Evolutionary conservation across 2,329 filamentous ascomycete species (phyloP), one percentile per base, ranked within the genome.

Genomic region (Exophiala phaeomuriformis): DNA sequence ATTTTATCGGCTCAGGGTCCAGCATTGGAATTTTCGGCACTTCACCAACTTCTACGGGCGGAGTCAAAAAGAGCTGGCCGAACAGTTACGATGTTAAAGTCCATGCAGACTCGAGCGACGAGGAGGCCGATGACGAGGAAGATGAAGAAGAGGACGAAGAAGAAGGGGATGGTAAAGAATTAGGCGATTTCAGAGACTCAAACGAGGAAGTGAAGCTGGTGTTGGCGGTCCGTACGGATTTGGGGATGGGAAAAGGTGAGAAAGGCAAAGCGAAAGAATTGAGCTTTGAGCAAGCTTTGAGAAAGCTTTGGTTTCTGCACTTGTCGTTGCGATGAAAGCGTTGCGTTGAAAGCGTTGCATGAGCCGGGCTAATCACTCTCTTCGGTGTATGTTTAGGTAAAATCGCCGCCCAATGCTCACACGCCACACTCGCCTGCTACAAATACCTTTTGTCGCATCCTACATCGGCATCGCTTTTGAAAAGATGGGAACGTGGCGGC

Each of bases 351-450:
- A 35, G 8, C 7, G 12, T 28, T 8, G 19, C 35, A 10, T 3
- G 31, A 39, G 4, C 5, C 31, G 9, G n/a, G 35, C 52, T 35
- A 35, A 29, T 56, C 30, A 45, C 27, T 9, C 49, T 30, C 10
- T 28, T 5, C 10, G 45, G 19, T 19, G 19, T 19, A 19, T 19
- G 19, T 19, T 43, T 60, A 95, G 91, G 91, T 65, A 98, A 98
- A 78, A 96, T 97, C 65, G 93, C 89, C 53, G 93, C 93, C 5
- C 93, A 97, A 72, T 91, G 87, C 72, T 87, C 85, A 47, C 93
- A 97, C 71, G 93, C 93, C n/a, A 95, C 91, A 2, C 83, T 98
- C 52, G 90, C 91, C 51, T 97, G 91, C 80, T 98, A 95, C 82
- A 97, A 96, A 75, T 75, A 83, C 55, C 82, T 94, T 60, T 72